Evolutionary conservation across 331 rosid species (phyloP).

Genomic region (Acacia pycnantha): DNA sequence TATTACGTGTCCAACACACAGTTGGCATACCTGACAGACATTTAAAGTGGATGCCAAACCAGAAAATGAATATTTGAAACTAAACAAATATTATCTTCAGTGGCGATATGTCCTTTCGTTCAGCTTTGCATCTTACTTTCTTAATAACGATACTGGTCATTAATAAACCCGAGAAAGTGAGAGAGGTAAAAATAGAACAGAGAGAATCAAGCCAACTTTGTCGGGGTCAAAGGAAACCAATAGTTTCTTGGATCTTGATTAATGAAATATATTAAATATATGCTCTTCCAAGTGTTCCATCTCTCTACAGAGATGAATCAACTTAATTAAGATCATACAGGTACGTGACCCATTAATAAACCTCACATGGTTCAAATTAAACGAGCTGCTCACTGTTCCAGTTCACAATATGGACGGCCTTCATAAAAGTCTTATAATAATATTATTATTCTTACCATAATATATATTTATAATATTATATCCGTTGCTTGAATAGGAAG

Average conservation of each 20-base stretch:
- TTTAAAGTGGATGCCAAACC: conserved; percentile 7
- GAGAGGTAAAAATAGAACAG: neutral
- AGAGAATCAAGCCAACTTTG: conserved; percentile 5
- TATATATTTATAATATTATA: neutral
- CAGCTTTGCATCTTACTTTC: neutral
- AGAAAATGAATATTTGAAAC: neutral
- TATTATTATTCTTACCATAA: neutral
- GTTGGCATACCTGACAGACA: conserved; percentile 17
- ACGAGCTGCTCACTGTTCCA: conserved; percentile 10
- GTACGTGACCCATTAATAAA: neutral
- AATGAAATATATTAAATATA: neutral
- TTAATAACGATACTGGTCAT: neutral
- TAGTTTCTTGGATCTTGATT: conserved; percentile 12
- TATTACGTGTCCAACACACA: conserved; percentile 7
- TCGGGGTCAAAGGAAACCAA: conserved; percentile 26
- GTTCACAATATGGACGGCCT: conserved; percentile 5
- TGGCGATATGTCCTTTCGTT: neutral
- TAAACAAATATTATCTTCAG: neutral
- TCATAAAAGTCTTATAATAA: conserved; percentile 2
- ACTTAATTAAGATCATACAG: neutral
- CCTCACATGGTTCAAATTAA: conserved; percentile 28
- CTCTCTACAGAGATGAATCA: neutral
- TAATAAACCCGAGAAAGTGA: neutral
- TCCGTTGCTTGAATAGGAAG: conserved; percentile 4
- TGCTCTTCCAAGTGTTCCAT: neutral